phyloP scores from a whole-genome alignment of 805 yeast species.

The Maudiozyma saulgeensis region DNA sequence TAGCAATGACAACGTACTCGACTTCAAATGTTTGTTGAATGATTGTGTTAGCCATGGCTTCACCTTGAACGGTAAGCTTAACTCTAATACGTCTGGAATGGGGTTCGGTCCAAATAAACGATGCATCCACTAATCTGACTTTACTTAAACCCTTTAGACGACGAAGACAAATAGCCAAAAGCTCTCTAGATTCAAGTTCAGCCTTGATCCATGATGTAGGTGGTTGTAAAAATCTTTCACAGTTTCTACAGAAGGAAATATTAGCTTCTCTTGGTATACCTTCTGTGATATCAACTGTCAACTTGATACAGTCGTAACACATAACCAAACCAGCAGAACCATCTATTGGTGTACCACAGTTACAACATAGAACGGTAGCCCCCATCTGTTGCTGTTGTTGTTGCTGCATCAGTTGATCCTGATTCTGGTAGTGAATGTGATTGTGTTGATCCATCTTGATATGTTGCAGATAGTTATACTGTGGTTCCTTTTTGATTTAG shows the following conservation, averaged over 20 bases:
- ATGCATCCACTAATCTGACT: conserved; percentile 84
- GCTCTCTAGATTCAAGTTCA: conserved; percentile 83
- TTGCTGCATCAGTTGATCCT: conserved; percentile 39
- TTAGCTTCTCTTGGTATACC: conserved; percentile 93
- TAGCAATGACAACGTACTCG: conserved; percentile 84
- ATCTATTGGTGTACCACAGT: conserved; percentile 98
- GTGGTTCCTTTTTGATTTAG: background rate
- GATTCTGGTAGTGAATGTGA: conserved; percentile 23
- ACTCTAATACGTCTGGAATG: conserved; percentile 91
- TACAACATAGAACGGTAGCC: conserved; percentile 92
- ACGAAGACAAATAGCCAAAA: conserved; percentile 81
- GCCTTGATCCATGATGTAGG: conserved; percentile 91
- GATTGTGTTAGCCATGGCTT: conserved; percentile 84
- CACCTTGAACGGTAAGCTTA: conserved; percentile 92
- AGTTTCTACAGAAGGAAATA: conserved; percentile 88
- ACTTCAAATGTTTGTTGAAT: conserved; percentile 93
- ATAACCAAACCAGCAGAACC: conserved; percentile 87
- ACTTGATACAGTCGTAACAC: conserved; percentile 95
- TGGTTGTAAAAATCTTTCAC: conserved; percentile 92
- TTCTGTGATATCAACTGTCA: conserved; percentile 87
- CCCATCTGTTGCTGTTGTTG: conserved; percentile 28
- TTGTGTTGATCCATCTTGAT: conserved; percentile 20
- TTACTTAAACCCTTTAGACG: conserved; percentile 79
- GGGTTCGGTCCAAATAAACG: conserved; percentile 98
- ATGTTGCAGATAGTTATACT: background rate